Base-by-base conservation (phyloP, 202 grass and related monocot species). In the Schoenoplectus triqueter region DNA sequence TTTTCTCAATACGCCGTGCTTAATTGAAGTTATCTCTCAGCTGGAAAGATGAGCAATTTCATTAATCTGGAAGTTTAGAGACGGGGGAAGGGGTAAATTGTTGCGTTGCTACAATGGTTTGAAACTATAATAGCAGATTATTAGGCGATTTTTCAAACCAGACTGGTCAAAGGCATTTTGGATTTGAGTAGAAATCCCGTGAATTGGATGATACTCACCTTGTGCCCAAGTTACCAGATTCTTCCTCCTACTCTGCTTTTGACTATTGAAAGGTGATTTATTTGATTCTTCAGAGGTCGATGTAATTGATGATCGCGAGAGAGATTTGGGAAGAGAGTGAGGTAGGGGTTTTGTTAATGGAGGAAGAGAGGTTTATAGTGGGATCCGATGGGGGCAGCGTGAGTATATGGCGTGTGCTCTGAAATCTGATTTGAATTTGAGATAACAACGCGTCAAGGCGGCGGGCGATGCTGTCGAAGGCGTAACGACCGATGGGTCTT, bases 381-480 rank as follows among this genome's bases (percentile, higher is more conserved):
- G 17, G 18, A 22, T 64, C 62, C 17, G 62, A 64, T 8, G 19
- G 19, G 17, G 17, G 19, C 7, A 41, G 57, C 8, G 52, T 9
- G 9, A 11, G 7, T 57, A 17, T 73, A 49, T 21, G 70, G 55
- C 1, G 55, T 59, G 7, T 54, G 10, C 7, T 56, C 47, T 66
- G 22, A 44, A n/a, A 59, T 55, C 0, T 41, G 73, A 41, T 41
- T 56, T 59, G 22, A 57, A 78, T 78, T 10, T 50, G 13, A 60
- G 74, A 60, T 78, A 10, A 3, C 54, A 61, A 79, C 31, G 75
- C 75, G 75, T 31, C 31, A 31, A 31, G 31, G 31, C 31, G 31
- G 31, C 31, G 31, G 31, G 75, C 75, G 75, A 78, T 78, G 55
- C 10, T 44, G 55, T 44, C 75, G 22, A 61, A 79, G 75, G 54